Evolutionary conservation across 1,284 basidiomycete species (phyloP), one percentile per base, ranked within the genome.

Genomic region (Tilletia setariae): DNA sequence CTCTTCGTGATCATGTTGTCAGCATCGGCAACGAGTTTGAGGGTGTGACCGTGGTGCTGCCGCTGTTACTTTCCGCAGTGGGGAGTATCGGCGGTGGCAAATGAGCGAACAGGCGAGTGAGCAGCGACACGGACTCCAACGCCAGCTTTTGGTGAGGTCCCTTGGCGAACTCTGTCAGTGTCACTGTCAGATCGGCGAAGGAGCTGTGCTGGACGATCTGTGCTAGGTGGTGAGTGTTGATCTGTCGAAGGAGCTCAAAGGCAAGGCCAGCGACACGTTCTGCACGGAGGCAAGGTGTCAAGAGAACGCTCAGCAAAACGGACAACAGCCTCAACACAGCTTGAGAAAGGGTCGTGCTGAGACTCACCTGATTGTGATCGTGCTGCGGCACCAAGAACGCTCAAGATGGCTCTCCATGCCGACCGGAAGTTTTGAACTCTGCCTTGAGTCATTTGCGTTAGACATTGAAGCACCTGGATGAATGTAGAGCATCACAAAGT

Each of bases 401-500:
- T 92, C 82, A 99, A 98, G 91, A 99, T 96, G 0, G 97, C 98
- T 73, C 94, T 87, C 96, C 96, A 99, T 25, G 97, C 96, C 0
- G 96, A 98, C 35, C 96, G 90, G 84, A 99, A 89, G 82, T 98
- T 98, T 76, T 93, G 89, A 2, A 92, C 92, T 43, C 93, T 88
- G 15, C 93, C 91, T 85, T 96, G 94, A 67, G 98, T 90, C 96
- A 99, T 98, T 85, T 98, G 97, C 82, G 97, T 93, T 61, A 99
- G 86, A 82, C 96, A 99, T 87, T 97, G 94, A 67, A 99, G 84
- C 1, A 61, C 56, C 56, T 61, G 28, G 7, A 61, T n/a, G n/a
- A n/a, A n/a, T n/a, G n/a, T n/a, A 23, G 25, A 11, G 35, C 19
- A 32, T 35, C 1, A 25, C 44, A 49, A 40, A 21, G 47, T 49